A percentile compares a stretch with the other conserved stretches of the same genome.
Evolutionary conservation across 495 filamentous ascomycete species (phyloP).

Genomic region (Aspergillus sclerotioniger): DNA sequence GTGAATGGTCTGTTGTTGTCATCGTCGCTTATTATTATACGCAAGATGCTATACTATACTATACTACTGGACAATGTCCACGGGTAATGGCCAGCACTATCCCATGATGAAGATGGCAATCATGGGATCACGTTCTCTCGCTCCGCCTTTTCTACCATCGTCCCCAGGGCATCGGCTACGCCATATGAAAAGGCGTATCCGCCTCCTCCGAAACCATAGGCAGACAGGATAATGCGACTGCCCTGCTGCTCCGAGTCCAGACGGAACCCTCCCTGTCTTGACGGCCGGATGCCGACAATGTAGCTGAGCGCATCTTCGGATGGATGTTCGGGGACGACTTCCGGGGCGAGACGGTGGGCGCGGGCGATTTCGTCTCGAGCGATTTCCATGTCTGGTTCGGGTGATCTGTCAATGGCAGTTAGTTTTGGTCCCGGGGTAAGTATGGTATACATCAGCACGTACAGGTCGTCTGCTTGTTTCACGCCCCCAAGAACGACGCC

Average conservation of each 20-base stretch:
- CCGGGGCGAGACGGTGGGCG: slow-evolving; percentile 39
- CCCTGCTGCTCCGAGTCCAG: slow-evolving; percentile 34
- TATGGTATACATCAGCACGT: slow-evolving; percentile 9
- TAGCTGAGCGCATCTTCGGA: slow-evolving; percentile 30
- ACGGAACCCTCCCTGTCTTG: slow-evolving; percentile 38
- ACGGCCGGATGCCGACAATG: slow-evolving; percentile 44
- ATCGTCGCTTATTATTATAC: neutral
- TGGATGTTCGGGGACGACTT: slow-evolving; percentile 38
- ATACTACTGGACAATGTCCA: neutral
- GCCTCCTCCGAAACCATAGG: slow-evolving; percentile 45
- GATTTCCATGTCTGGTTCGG: slow-evolving; percentile 39
- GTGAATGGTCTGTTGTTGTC: too few relatives aligned
- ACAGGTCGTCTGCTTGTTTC: slow-evolving; percentile 43
- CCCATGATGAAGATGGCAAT: neutral
- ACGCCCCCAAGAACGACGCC: slow-evolving; percentile 48
- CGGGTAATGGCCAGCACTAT: neutral
- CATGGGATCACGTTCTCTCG: slow-evolving; percentile 31
- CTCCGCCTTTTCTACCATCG: slow-evolving; percentile 41
- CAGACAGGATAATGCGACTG: slow-evolving; percentile 31
- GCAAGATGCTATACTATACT: neutral
- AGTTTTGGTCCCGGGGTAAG: neutral
- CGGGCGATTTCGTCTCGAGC: slow-evolving; percentile 42
- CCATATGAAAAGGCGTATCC: slow-evolving; percentile 48
- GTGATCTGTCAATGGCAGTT: slow-evolving; percentile 21
- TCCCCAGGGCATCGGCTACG: slow-evolving; percentile 36